Base-by-base conservation (phyloP, 805 yeast genomes). In the Millerozyma miso region DNA sequence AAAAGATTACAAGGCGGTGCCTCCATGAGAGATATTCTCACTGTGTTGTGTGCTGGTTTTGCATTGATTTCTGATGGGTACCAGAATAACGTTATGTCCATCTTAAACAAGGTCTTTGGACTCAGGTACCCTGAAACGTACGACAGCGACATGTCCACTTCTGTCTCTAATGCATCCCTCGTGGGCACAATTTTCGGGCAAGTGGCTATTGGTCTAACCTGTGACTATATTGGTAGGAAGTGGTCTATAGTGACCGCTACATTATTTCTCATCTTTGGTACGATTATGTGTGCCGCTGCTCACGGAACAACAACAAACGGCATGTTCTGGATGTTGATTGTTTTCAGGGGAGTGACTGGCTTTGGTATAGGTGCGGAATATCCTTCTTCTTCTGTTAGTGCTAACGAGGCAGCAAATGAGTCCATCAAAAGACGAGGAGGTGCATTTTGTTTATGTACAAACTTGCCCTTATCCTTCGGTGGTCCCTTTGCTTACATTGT, bases 331-430 rank as follows among this genome's bases (percentile, higher is more conserved):
- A 82, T 80, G 87, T 65, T 85, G 54, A 77, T 80, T 37, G 79
- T 85, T n/a, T 69, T 78, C 47, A 73, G 91, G 59, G 91, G 91
- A 52, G 72, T 83, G 7, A 79, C 84, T 38, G 95, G 93, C 36
- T 78, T 83, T 49, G 93, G 93, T 48, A 77, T 83, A 43, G 89
- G 89, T 48, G 88, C 88, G 31, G 89, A 84, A 56, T 84, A 83
- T 55, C 83, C 85, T 8, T 81, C 85, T 1, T 78, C 83, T 16
- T 78, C 87, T 0, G 78, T 82, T 2, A 69, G 83, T 15, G 85
- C 88, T 2, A 77, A 80, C 36, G 89, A 84, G 55, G 84, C 89
- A 19, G 85, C 88, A 8, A 83, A 83, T 57, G 88, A 84, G 53
- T 72, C 80, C 5, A 72, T 73, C 39, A 77, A 69, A 52, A 70